phyloP scores from a whole-genome alignment of 495 filamentous ascomycete genomes.

The Physcia stellaris region DNA sequence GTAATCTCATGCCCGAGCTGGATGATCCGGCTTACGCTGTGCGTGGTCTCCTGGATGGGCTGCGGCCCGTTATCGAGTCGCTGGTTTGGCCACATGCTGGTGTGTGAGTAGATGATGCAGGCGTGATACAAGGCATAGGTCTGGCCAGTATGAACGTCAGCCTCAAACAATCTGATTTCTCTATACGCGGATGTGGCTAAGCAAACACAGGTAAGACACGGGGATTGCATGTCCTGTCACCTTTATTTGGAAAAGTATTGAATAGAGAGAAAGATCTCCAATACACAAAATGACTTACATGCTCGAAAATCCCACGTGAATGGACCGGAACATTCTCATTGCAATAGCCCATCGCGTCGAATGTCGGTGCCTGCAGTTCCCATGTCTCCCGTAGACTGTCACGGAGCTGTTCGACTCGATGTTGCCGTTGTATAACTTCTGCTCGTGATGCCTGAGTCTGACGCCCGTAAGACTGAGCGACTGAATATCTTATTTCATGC shows the following conservation, averaged over 20 bases:
- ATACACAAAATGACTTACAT: constrained; percentile 22
- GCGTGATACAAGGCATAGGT: constrained; percentile 33
- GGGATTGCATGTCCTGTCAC: too few species aligned
- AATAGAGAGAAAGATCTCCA: constrained; percentile 3
- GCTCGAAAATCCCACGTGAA: constrained; percentile 30
- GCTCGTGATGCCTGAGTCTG: neutral
- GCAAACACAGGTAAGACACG: too few species aligned
- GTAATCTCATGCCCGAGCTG: constrained; percentile 26
- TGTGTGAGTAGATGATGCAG: constrained; percentile 36
- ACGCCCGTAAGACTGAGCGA: neutral
- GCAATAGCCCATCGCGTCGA: constrained; percentile 14
- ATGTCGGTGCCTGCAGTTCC: constrained; percentile 22
- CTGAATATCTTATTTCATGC: constrained; percentile 23
- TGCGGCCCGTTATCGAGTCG: constrained; percentile 21
- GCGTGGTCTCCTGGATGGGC: constrained; percentile 26
- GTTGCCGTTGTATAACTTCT: constrained; percentile 13
- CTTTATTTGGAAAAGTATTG: constrained; percentile 4
- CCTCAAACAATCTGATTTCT: too few species aligned
- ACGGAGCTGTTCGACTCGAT: constrained; percentile 20
- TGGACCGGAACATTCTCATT: constrained; percentile 28
- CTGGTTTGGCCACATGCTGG: constrained; percentile 36
- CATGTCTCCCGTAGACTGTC: constrained; percentile 28
- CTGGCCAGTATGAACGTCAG: constrained; percentile 16
- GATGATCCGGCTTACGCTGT: constrained; percentile 32
- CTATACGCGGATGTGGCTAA: too few species aligned